Conservation (phyloP, 345 rosid genomes). For the Kernera saxatilis region DNA sequence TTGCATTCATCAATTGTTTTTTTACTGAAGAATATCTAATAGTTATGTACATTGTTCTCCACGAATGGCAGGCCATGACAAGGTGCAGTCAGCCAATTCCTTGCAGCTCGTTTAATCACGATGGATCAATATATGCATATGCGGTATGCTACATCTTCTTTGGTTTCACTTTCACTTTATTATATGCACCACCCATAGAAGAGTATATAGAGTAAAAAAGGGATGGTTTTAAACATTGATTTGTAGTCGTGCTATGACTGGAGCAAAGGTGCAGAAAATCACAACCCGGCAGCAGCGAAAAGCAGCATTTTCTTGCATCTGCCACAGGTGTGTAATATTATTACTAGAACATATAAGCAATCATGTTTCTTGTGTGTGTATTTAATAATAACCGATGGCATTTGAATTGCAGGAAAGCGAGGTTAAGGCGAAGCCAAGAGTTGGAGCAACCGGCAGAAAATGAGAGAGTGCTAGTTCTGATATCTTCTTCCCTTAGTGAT, state of each 20-base stretch:
- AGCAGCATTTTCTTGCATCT: constrained; percentile 32
- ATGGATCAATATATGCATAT: constrained; percentile 89
- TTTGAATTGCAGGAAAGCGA: constrained; percentile 58
- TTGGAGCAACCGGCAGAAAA: constrained; percentile 45
- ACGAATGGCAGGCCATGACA: constrained; percentile 70
- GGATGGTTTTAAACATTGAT: background rate
- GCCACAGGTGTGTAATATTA: constrained; percentile 16
- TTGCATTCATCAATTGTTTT: background rate
- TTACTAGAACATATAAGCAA: background rate
- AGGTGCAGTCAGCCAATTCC: constrained; percentile 89
- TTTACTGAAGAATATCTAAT: background rate
- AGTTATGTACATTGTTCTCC: background rate
- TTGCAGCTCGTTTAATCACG: constrained; percentile 86
- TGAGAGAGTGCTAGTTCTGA: constrained; percentile 26
- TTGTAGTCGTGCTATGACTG: constrained; percentile 87
- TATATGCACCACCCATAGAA: background rate
- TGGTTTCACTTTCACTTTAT: background rate
- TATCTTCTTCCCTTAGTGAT: background rate
- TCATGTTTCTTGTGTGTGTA: background rate
- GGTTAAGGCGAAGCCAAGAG: constrained; percentile 84
- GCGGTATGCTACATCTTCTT: constrained; percentile 42
- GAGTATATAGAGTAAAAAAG: background rate
- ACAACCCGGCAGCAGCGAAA: constrained; percentile 33
- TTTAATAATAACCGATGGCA: background rate
- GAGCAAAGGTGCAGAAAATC: constrained; percentile 61